Percentiles rank a stretch among this genome's conserved stretches.
Evolutionary conservation across 73 alveolate genomes (phyloP).

Genomic region (Urostyla sp.): DNA sequence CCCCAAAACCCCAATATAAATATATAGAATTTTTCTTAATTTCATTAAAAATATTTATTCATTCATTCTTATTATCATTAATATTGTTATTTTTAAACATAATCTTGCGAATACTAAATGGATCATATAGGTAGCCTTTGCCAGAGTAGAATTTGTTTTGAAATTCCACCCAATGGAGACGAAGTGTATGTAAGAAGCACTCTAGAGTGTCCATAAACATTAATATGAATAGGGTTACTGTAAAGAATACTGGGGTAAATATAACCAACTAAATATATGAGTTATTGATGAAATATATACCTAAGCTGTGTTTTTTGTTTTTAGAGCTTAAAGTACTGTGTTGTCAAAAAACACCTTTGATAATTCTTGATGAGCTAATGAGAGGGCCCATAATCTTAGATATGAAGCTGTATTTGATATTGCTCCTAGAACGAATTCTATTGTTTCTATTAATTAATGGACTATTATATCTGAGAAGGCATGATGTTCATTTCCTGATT

Average conservation of each 20-base stretch:
- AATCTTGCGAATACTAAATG: slow-evolving; percentile 84
- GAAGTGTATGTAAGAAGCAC: slow-evolving; percentile 96
- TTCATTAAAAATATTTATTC: background rate
- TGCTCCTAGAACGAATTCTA: slow-evolving; percentile 96
- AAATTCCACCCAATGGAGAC: slow-evolving; percentile 99
- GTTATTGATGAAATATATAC: background rate
- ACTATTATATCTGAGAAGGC: slow-evolving; percentile 90
- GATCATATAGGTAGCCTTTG: slow-evolving; percentile 91
- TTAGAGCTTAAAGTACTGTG: slow-evolving; percentile 58
- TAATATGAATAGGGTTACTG: slow-evolving; percentile 74
- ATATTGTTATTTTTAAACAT: too few species aligned
- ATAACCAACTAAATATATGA: background rate
- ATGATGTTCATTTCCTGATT: slow-evolving; percentile 63
- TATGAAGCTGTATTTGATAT: slow-evolving; percentile 97
- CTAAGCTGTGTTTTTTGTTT: slow-evolving; percentile 71
- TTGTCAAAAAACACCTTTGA: slow-evolving; percentile 89
- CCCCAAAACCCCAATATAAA: background rate
- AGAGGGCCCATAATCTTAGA: slow-evolving; percentile 97
- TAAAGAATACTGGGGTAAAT: slow-evolving; percentile 40
- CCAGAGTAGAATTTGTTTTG: slow-evolving; percentile 97
- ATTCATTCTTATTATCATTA: background rate
- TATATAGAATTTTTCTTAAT: too few species aligned
- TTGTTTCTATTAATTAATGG: slow-evolving; percentile 96
- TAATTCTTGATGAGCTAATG: slow-evolving; percentile 96
- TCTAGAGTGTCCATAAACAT: slow-evolving; percentile 99